Evolutionary conservation across 257 asterid genomes (phyloP).

Genomic region (Lithospermum erythrorhizon): DNA sequence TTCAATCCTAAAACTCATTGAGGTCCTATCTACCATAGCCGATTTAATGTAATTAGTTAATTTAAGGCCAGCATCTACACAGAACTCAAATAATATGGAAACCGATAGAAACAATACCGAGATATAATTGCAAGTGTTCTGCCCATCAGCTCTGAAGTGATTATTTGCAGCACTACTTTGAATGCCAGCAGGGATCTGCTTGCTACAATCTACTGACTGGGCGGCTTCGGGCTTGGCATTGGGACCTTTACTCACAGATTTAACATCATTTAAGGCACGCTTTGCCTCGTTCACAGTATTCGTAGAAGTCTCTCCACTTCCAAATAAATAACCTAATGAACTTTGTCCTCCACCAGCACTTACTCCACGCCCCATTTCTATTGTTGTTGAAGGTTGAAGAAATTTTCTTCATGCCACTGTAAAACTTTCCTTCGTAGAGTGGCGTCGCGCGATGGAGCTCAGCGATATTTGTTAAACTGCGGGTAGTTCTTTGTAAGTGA

Average conservation of each 20-base stretch:
- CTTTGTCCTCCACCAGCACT: constrained; percentile 91
- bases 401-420: too few species aligned
- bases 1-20: too few species aligned
- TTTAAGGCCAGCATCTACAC: background rate
- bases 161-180: constrained; percentile 49
- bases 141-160: constrained; percentile 69
- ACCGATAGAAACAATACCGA: constrained; percentile 35
- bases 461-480: too few species aligned
- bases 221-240: constrained; percentile 31
- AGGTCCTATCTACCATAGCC: background rate
- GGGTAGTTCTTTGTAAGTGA: too few species aligned
- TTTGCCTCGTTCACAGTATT: constrained; percentile 30
- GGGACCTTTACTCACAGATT: constrained; percentile 20
- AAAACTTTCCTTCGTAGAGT: too few species aligned
- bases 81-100: background rate
- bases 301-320: constrained; percentile 59
- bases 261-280: constrained; percentile 30
- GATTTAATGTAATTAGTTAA: background rate
- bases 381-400: too few species aligned
- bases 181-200: constrained; percentile 64
- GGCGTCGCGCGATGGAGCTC: too few species aligned
- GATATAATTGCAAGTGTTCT: constrained; percentile 74
- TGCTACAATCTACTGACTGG: constrained; percentile 31
- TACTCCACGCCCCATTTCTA: constrained; percentile 66
- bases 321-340: constrained; percentile 78